These are phyloP conservation scores for Henckelia pumila DNA, from an alignment of 257 asterid genomes.

Conservation along the genomic window DNA sequence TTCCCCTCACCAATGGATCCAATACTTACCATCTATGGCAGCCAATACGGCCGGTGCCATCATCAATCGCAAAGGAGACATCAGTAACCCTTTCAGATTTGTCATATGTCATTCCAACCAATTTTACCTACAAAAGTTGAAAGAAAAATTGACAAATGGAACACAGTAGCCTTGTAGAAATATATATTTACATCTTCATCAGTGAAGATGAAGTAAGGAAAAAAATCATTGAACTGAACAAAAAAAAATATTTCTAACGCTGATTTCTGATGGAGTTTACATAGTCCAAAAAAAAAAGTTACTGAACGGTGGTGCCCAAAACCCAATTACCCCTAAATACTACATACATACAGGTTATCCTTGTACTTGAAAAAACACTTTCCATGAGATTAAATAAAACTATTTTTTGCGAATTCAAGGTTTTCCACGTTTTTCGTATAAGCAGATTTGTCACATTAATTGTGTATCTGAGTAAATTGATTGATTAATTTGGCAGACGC, in stretches of 20 bases:
- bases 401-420: neutral
- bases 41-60: conserved; percentile 82
- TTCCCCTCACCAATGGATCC: neutral
- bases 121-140: conserved; percentile 52
- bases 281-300: neutral
- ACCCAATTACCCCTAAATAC: neutral
- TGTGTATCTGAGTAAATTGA: neutral
- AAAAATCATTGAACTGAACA: neutral
- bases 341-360: neutral
- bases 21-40: conserved; percentile 66
- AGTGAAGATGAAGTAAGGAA: no score
- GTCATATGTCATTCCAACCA: conserved; percentile 67
- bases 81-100: conserved; percentile 59
- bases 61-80: conserved; percentile 68
- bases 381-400: no score
- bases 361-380: neutral
- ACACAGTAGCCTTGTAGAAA: no score
- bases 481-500: neutral
- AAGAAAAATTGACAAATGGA: no score
- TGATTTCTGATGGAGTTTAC: neutral
- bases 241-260: neutral
- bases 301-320: neutral
- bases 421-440: neutral
- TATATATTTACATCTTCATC: no score
- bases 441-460: neutral